Evolutionary conservation across 2,329 filamentous ascomycete species (phyloP), one percentile per base, ranked within the genome.

Genomic region (Diaporthe amygdali): DNA sequence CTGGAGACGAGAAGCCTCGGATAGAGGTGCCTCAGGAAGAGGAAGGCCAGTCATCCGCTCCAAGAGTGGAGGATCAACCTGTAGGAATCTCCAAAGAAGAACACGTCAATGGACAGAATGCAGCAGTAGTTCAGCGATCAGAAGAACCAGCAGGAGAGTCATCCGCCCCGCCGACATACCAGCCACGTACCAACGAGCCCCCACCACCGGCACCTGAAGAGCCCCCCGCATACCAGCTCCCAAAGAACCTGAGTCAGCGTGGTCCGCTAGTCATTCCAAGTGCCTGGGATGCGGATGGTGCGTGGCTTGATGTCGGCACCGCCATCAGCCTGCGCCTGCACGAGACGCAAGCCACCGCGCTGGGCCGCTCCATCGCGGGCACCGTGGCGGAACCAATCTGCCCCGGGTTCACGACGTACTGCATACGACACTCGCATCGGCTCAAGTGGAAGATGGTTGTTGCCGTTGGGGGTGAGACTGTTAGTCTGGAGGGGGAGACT

Each of bases 361-460:
- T 69, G 54, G 69, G 66, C 3, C 34, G 46, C 2, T 2, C 10
- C 4, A 15, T 68, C n/a, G 17, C 41, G 20, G 15, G 30, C 10
- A 14, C 41, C 2, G 47, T 5, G 12, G 5, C 20, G n/a, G 32
- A 39, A 2, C 25, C 9, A 30, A 39, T 78, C 3, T 70, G 49
- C 1, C 76, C 78, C 0, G 71, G 49, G 14, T 76, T 79, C 67
- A 69, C 56, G 30, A 78, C 75, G 0, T 78, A 77, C 61, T 79
- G 77, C 27, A 76, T 80, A 22, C 71, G 64, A 2, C 74, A 78
- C 3, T 71, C 39, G 0, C 77, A 80, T 47, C 52, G 30, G 1
- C 9, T 79, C 0, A 72, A 68, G 5, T 80, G 77, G 77, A 70
- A 70, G 46, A 37, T 74, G 39, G 52, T 52, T 5, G 6, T 74